These are phyloP conservation scores for Trypanosoma brucei DNA, from an alignment of 208 protist genomes.

Conservation along the genomic window DNA sequence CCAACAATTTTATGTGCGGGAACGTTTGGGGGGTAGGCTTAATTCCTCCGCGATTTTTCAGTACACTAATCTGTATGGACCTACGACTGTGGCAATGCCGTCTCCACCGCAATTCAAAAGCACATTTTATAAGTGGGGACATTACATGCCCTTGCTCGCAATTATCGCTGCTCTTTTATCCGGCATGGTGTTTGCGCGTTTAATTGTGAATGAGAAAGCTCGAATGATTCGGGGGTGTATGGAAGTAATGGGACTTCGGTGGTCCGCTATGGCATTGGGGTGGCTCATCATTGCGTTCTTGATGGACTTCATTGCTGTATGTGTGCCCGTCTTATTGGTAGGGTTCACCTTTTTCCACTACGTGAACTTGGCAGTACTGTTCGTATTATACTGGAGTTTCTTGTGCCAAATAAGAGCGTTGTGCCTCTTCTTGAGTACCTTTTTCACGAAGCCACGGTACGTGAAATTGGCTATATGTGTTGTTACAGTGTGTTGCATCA, in stretches of 20 bases:
- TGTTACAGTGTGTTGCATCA: slow-evolving; percentile 60
- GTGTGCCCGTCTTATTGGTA: slow-evolving; percentile 51
- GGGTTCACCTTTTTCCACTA: slow-evolving; percentile 54
- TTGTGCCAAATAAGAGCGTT: slow-evolving; percentile 69
- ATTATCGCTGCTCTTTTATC: slow-evolving; percentile 70
- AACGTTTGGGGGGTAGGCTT: slow-evolving; percentile 15
- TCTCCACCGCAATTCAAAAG: slow-evolving; percentile 36
- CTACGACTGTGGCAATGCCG: slow-evolving; percentile 54
- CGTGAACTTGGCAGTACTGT: slow-evolving; percentile 55
- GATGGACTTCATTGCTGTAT: slow-evolving; percentile 50
- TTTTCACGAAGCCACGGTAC: slow-evolving; percentile 76
- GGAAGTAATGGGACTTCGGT: slow-evolving; percentile 86
- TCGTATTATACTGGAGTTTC: slow-evolving; percentile 75
- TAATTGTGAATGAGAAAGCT: slow-evolving; percentile 80
- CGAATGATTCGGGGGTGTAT: slow-evolving; percentile 75
- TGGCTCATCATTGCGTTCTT: slow-evolving; percentile 64
- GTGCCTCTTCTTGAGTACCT: slow-evolving; percentile 56
- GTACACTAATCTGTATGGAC: slow-evolving; percentile 34
- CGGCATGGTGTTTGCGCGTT: slow-evolving; percentile 49
- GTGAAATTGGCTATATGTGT: slow-evolving; percentile 58
- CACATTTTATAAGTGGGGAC: slow-evolving; percentile 49
- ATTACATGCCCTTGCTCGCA: slow-evolving; percentile 75
- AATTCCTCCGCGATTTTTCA: slow-evolving; percentile 26
- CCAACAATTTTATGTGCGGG: slow-evolving; percentile 52
- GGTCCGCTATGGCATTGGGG: slow-evolving; percentile 53